Conservation (phyloP, 306 rosid species). For the Myrica gale region DNA sequence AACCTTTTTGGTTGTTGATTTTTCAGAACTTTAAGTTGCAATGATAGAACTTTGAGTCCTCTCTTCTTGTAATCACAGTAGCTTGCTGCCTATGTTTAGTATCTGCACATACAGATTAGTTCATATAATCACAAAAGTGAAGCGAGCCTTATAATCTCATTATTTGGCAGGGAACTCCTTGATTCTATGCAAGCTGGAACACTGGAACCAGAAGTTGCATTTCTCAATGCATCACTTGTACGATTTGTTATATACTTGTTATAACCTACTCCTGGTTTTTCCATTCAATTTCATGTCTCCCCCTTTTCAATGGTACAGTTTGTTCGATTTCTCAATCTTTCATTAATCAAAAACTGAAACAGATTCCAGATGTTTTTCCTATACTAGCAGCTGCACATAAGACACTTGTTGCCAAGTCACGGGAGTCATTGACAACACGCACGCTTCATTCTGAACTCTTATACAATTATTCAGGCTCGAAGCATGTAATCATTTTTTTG, state of each 20-base stretch:
- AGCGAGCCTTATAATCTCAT: constrained; percentile 17
- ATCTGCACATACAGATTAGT: too few relatives aligned
- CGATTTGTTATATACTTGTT: constrained; percentile 14
- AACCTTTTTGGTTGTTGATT: background rate
- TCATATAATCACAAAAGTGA: background rate
- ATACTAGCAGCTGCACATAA: constrained; percentile 80
- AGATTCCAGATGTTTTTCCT: constrained; percentile 86
- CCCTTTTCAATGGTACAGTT: background rate
- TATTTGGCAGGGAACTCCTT: constrained; percentile 69
- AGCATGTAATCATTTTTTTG: constrained; percentile 58
- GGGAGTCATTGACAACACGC: constrained; percentile 74
- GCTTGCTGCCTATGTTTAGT: background rate
- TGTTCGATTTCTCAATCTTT: constrained; percentile 28
- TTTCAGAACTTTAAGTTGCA: background rate
- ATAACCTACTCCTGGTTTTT: background rate
- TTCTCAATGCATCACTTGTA: constrained; percentile 85
- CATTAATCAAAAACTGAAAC: constrained; percentile 31
- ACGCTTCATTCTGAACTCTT: constrained; percentile 96
- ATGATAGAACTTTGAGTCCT: background rate
- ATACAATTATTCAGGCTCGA: constrained; percentile 86
- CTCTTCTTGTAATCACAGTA: background rate
- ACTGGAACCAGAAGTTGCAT: constrained; percentile 80
- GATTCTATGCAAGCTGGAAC: constrained; percentile 77
- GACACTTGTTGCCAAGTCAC: constrained; percentile 65
- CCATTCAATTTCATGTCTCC: background rate